A percentile compares a stretch with the other conserved stretches of the same genome.
These are phyloP conservation scores for Gossypium schwendimanii DNA, from an alignment of 441 rosid species.

Conservation along the genomic window DNA sequence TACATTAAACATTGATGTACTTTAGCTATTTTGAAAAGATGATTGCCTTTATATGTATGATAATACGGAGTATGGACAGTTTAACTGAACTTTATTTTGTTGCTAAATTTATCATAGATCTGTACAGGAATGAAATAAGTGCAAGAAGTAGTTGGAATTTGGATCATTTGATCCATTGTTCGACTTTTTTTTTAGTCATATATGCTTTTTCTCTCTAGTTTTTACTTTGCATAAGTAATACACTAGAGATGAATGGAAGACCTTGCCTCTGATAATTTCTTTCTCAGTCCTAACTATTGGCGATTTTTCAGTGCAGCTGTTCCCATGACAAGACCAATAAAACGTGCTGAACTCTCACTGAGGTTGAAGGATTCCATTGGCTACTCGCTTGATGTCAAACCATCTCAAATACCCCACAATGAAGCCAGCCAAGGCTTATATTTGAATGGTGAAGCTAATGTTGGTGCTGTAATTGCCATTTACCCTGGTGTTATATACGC, in stretches of 20 bases:
- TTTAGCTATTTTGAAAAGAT: neutral
- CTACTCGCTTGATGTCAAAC: constrained; percentile 49
- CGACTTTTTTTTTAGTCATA: neutral
- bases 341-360: constrained; percentile 45
- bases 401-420: constrained; percentile 60
- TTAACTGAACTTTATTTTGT: neutral
- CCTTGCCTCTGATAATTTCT: neutral
- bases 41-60: neutral
- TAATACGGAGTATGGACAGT: neutral
- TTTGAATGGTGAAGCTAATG: constrained; percentile 66
- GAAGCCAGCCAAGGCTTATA: constrained; percentile 75
- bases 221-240: neutral
- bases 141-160: neutral
- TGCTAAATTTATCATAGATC: neutral
- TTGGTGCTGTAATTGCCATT: constrained; percentile 65
- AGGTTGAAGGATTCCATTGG: constrained; percentile 59
- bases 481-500: constrained; percentile 75
- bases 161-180: neutral
- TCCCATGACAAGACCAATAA: constrained; percentile 57
- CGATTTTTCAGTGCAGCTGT: constrained; percentile 66
- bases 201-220: neutral
- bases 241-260: neutral
- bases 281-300: constrained; percentile 27
- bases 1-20: neutral
- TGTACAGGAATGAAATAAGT: neutral